A percentile compares a stretch with the other conserved stretches of the same genome.
Evolutionary conservation across 768 basidiomycete species (phyloP).

Genomic region (Dentipellis sp.): DNA sequence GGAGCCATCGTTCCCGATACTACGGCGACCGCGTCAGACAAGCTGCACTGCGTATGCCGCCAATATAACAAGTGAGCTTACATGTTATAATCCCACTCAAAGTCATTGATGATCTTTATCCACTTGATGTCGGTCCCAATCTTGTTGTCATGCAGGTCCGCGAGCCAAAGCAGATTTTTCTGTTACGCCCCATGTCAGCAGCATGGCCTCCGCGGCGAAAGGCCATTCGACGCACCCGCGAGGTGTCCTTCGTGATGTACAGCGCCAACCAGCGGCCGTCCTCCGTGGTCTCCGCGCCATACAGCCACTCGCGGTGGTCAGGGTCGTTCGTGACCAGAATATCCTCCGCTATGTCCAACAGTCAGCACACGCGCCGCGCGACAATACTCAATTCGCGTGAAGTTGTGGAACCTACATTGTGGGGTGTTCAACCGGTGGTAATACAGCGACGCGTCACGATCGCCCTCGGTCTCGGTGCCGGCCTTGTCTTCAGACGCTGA

Average conservation of each 20-base stretch:
- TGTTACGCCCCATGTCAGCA: slow-evolving; percentile 18
- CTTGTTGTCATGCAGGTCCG: slow-evolving; percentile 48
- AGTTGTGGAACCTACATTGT: slow-evolving; percentile 38
- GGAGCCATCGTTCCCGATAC: slow-evolving; percentile 56
- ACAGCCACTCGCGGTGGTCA: slow-evolving; percentile 60
- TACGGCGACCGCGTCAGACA: slow-evolving; percentile 17
- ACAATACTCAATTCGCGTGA: background rate
- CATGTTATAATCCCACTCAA: slow-evolving; percentile 57
- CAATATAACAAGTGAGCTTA: slow-evolving; percentile 25
- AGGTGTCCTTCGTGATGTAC: slow-evolving; percentile 48
- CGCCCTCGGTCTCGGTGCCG: slow-evolving; percentile 50
- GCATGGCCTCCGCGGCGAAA: background rate
- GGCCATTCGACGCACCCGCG: slow-evolving; percentile 33
- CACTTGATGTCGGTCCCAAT: slow-evolving; percentile 62
- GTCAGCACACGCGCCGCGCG: background rate
- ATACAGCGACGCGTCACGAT: slow-evolving; percentile 64
- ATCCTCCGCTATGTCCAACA: slow-evolving; percentile 44
- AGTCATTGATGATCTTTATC: slow-evolving; percentile 63
- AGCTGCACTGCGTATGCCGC: background rate
- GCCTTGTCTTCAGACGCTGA: slow-evolving; percentile 37
- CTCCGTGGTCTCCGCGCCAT: slow-evolving; percentile 43
- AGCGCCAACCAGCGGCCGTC: slow-evolving; percentile 60
- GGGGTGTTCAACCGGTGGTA: slow-evolving; percentile 67
- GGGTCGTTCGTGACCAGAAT: slow-evolving; percentile 56
- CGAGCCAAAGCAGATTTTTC: slow-evolving; percentile 72